A percentile compares a stretch with the other conserved stretches of the same genome.
phyloP scores from a whole-genome alignment of 208 protist species.

The Crithidia fasciculata region DNA sequence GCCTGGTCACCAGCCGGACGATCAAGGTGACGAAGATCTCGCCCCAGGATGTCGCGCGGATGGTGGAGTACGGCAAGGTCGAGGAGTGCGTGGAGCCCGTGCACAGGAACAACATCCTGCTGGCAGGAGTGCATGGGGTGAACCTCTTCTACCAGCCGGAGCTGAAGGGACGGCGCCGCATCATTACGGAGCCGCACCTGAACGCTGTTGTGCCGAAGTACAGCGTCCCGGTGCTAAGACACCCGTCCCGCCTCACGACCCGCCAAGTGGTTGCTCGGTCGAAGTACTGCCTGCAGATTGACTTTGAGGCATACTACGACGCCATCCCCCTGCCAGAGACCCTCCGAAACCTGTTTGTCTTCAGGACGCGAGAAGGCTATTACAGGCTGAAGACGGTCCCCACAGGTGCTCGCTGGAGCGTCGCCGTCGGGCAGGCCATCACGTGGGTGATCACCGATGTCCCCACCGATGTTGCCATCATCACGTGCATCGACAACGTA shows the following conservation, averaged over 20 bases:
- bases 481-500: conserved; percentile 1
- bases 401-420: conserved; percentile 24
- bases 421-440: background rate
- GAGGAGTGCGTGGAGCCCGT: background rate
- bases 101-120: background rate
- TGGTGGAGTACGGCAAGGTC: background rate
- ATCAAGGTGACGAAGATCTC: background rate
- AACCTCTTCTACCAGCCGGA: background rate
- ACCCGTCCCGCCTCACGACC: background rate
- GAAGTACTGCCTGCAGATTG: background rate
- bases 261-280: background rate
- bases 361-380: background rate
- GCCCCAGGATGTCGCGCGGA: background rate
- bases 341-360: background rate
- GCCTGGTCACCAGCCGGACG: background rate
- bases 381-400: background rate
- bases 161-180: conserved; percentile 18
- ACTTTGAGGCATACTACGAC: background rate
- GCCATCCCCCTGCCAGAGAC: background rate
- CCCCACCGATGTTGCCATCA: background rate
- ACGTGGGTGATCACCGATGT: conserved; percentile 1
- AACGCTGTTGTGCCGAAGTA: background rate
- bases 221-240: background rate
- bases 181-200: conserved; percentile 23
- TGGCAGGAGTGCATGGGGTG: background rate